A percentile compares a stretch with the other conserved stretches of the same genome.
phyloP scores from a whole-genome alignment of 1,284 basidiomycete species.

The Trametes hirsuta region DNA sequence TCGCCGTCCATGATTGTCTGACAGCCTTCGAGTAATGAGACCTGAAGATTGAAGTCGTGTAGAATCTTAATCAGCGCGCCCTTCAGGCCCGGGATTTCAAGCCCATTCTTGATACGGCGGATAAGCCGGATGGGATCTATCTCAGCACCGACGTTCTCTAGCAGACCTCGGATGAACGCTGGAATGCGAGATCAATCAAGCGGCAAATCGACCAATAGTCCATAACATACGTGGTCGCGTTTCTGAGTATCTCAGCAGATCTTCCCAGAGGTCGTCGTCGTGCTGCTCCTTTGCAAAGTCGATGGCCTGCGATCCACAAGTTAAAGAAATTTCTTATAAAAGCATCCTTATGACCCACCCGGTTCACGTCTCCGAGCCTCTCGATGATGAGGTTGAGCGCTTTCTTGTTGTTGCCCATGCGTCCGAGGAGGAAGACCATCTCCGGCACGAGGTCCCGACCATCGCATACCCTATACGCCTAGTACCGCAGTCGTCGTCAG shows the following conservation, averaged over 20 bases:
- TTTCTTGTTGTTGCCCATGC: constrained; percentile 97
- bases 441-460: constrained; percentile 89
- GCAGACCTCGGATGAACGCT: constrained; percentile 93
- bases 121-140: constrained; percentile 96
- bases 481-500: not conserved
- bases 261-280: constrained; percentile 98
- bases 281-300: constrained; percentile 98
- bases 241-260: constrained; percentile 92
- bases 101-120: constrained; percentile 90
- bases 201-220: not conserved
- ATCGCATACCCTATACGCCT: constrained; percentile 91
- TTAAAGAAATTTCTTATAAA: not conserved
- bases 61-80: constrained; percentile 95
- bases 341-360: constrained; percentile 49
- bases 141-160: constrained; percentile 96
- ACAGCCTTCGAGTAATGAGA: constrained; percentile 89
- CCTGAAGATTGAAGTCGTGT: constrained; percentile 92
- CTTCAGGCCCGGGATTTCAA: constrained; percentile 95
- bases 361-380: constrained; percentile 88
- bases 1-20: constrained; percentile 86
- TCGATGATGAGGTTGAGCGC: constrained; percentile 96
- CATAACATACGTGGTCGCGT: constrained; percentile 76
- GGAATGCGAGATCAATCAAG: constrained; percentile 3
- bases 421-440: constrained; percentile 97
- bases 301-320: constrained; percentile 68